Evolutionary conservation across 306 rosid genomes (phyloP), one percentile per base, ranked within the genome.

Genomic region (Casuarina cunninghamiana): DNA sequence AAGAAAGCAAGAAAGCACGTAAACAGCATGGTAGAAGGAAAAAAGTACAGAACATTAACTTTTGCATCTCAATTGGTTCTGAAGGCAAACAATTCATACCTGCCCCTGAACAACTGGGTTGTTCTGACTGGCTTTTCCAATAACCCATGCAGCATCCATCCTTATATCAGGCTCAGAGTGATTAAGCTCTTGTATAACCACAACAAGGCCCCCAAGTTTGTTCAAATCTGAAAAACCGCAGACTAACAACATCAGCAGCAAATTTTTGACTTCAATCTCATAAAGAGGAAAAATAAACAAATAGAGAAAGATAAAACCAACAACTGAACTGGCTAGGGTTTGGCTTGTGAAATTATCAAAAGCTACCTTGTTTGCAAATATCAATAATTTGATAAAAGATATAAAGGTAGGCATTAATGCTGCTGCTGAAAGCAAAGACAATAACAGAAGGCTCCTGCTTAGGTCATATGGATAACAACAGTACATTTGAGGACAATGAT

Each of bases 91-190:
- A 63, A 3, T 66, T 66, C 69, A 81, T 77, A 89, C 98, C 97
- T 89, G 93, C 74, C 78, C 86, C 82, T 94, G 98, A 78, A 90
- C 90, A 73, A 77, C 76, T 60, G 90, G 96, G 73, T 94, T 92
- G 71, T 94, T 94, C 78, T 94, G 97, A 86, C 92, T 81, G 70
- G 93, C 93, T 83, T 88, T 87, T 78, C 98, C 98, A 72, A 94
- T 71, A 73, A 92, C 79, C 98, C 97, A 94, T 1, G 98, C 97
- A 49, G 97, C 93, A 81, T 82, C 39, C 26, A 85, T 75, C 83
- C 98, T 90, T 53, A 85, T 85, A 76, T 81, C 87, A 1, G 93
- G 69, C 80, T 94, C 92, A 50, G 85, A 39, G 74, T 92, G 90
- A 84, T 83, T 26, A 49, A 94, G 97, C 70, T 94, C 90, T 21